Evolutionary conservation across 148 eudicot genomes (phyloP).

Genomic region (Rhododendron griersonianum): DNA sequence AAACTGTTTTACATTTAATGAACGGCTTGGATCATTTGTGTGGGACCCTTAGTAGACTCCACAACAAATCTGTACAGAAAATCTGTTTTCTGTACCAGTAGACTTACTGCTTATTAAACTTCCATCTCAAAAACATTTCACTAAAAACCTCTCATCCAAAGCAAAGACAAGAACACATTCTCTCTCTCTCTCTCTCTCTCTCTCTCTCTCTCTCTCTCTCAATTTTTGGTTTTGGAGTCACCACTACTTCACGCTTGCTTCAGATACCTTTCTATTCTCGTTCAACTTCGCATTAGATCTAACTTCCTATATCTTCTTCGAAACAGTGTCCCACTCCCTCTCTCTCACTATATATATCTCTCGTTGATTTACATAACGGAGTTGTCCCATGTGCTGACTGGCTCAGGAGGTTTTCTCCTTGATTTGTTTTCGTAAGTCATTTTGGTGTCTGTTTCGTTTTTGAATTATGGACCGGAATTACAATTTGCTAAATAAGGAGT

Average conservation of each 20-base stretch:
- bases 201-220: not conserved
- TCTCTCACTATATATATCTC: not conserved
- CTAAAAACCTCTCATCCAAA: not conserved
- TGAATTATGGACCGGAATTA: not conserved
- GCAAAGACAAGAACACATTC: not conserved
- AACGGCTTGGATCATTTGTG: too few relatives aligned
- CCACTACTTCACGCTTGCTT: conserved; percentile 18
- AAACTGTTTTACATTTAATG: too few relatives aligned
- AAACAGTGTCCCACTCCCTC: not conserved
- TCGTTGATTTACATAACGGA: not conserved
- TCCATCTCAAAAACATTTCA: not conserved
- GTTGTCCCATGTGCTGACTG: not conserved
- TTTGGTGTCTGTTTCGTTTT: not conserved
- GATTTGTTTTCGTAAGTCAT: not conserved
- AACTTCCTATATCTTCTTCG: not conserved
- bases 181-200: not conserved
- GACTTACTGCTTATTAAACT: not conserved
- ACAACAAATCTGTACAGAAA: too few relatives aligned
- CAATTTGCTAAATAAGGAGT: not conserved
- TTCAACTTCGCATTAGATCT: conserved; percentile 1
- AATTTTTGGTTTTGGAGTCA: conserved; percentile 4
- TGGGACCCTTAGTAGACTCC: too few relatives aligned
- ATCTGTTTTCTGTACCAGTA: too few relatives aligned
- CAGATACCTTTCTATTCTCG: conserved; percentile 9
- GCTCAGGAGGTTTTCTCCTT: not conserved